A percentile compares a stretch with the other conserved stretches of the same genome.
phyloP scores from a whole-genome alignment of 2,329 filamentous ascomycete genomes.

The Colletotrichum abscissum region DNA sequence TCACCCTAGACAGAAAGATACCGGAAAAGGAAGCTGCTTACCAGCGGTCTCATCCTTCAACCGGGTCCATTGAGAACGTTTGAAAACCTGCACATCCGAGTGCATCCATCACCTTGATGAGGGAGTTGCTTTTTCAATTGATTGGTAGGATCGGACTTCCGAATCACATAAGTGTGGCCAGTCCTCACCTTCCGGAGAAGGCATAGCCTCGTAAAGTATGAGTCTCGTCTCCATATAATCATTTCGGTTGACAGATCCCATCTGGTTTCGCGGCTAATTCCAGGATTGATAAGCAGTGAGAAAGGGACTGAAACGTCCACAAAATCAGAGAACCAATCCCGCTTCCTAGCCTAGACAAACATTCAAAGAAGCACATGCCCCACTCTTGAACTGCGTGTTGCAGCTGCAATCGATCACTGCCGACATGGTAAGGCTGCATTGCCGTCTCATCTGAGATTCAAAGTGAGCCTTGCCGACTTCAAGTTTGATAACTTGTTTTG shows the following conservation, averaged over 20 bases:
- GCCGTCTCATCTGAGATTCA: neutral
- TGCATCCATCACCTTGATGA: neutral
- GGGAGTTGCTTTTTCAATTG: neutral
- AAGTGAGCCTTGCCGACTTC: neutral
- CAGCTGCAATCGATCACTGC: neutral
- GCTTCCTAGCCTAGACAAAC: neutral
- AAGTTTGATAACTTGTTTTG: neutral
- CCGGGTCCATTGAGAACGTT: neutral
- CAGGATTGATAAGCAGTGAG: neutral
- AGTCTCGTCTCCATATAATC: neutral
- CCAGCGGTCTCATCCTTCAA: conserved; percentile 9
- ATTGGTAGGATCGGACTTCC: conserved; percentile 14
- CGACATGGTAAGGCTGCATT: conserved; percentile 5
- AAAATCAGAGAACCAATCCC: neutral
- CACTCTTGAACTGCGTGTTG: neutral
- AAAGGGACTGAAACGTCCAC: neutral
- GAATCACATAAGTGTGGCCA: neutral
- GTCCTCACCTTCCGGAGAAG: neutral
- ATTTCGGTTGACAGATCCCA: neutral
- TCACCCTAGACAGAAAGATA: neutral
- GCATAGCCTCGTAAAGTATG: neutral
- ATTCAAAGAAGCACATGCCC: neutral
- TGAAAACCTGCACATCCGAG: neutral
- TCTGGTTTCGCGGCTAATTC: neutral
- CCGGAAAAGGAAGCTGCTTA: conserved; percentile 13